A percentile compares a stretch with the other conserved stretches of the same genome.
These are phyloP conservation scores for Aspergillus awamori DNA, from an alignment of 2,329 filamentous ascomycete genomes.

Conservation along the genomic window DNA sequence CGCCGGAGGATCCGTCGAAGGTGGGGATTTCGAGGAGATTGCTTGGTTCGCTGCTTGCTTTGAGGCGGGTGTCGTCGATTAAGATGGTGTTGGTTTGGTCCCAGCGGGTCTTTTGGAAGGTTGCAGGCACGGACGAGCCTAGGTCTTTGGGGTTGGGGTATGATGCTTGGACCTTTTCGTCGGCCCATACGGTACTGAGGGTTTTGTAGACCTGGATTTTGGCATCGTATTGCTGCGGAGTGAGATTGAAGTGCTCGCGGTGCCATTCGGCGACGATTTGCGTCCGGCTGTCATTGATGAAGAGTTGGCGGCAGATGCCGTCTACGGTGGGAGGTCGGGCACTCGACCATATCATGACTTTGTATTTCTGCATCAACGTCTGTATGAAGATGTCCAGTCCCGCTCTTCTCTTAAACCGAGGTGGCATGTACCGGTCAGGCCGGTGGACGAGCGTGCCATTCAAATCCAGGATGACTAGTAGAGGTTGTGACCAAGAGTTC, in stretches of 20 bases:
- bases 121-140: conserved; percentile 1
- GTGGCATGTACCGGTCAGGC: conserved; percentile 55
- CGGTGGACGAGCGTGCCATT: conserved; percentile 88
- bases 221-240: conserved; percentile 62
- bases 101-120: conserved; percentile 55
- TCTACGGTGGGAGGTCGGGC: conserved; percentile 73
- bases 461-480: conserved; percentile 86
- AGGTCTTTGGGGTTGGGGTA: conserved; percentile 36
- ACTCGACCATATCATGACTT: conserved; percentile 89
- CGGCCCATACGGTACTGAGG: conserved; percentile 70
- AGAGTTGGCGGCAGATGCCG: conserved; percentile 60
- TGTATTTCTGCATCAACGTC: conserved; percentile 74
- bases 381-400: conserved; percentile 69
- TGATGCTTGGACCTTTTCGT: conserved; percentile 46
- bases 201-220: conserved; percentile 91
- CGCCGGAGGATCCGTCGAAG: conserved; percentile 57
- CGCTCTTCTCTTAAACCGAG: conserved; percentile 67
- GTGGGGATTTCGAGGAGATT: conserved; percentile 83
- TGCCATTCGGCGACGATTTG: conserved; percentile 73
- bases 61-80: conserved; percentile 81
- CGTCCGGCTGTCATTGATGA: conserved; percentile 57
- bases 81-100: conserved; percentile 84
- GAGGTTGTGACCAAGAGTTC: conserved; percentile 56
- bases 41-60: conserved; percentile 78
- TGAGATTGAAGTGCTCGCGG: conserved; percentile 74